Evolutionary conservation across 805 yeast species (phyloP), one percentile per base, ranked within the genome.

Genomic region (Suhomyces sp.): DNA sequence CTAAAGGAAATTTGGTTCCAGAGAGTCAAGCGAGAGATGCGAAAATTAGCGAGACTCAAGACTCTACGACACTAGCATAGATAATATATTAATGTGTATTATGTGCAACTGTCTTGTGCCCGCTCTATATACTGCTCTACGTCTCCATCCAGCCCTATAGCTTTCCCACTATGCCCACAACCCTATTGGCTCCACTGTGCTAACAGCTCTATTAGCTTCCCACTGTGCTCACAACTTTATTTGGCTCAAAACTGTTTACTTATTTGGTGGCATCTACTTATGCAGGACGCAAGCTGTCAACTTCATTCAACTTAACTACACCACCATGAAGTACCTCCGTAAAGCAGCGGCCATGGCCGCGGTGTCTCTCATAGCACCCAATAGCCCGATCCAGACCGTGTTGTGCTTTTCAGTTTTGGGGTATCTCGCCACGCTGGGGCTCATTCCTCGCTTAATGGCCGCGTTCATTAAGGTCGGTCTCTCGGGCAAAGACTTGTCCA

Each of bases 401-500:
- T 40, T 80, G 12, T 96, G 91, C 2, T 85, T 90, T 62, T 74
- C 85, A 1, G 68, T 86, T 1, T 53, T 86, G 10, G 96, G 96
- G 0, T 88, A 83, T 64, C 69, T 79, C 13, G 73, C 78, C 35
- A 84, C 91, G 3, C 69, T 74, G 52, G 67, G 73, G 49, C 62
- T 91, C 56, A 85, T 92, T 44, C 97, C 97, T 2, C 68, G 75
- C 35, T 76, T 87, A n/a, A 77, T 85, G 1, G 76, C 79, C 0
- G 75, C 83, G 41, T 92, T 92, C 67, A 78, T 87, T 20, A 78
- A 79, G 49, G 82, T 87, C 43, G 99, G 99, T 0, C 77, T 94
- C n/a, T 80, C 72, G 55, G 99, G 99, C 8, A 82, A 79, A 55
- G 99, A 94, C 66, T 60, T 91, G 63, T 85, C 91, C 43, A 94